Base-by-base conservation (phyloP, 2,329 filamentous ascomycete genomes). In the Mariannaea elegans region DNA sequence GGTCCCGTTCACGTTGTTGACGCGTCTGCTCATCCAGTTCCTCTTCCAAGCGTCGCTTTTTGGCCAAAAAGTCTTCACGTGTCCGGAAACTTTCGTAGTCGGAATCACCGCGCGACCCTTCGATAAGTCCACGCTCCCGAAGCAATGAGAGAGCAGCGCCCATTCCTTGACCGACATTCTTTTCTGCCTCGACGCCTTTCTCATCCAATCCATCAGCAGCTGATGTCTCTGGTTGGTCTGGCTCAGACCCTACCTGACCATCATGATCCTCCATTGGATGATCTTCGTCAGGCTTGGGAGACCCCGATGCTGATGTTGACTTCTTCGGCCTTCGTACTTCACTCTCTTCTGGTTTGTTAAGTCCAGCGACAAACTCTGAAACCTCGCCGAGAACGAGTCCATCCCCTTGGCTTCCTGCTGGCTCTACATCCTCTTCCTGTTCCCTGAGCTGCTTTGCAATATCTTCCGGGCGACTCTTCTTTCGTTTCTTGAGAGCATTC, bases 301-400 rank as follows among this genome's bases (percentile, higher is more conserved):
- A 81, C 75, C 63, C 76, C 55, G 64, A 78, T 63, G 36, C 62
- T 14, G 65, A 52, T 50, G 64, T 72, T 29, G 76, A 74, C 71
- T 76, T 83, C 71, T 73, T 82, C 64, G 71, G 84, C 77, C 76
- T 90, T 78, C 72, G 84, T 13, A 82, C 80, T 55, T 86, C 82
- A 3, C 83, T 79, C 7, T 83, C 81, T 18, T 81, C 84, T 13
- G 89, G 87, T 59, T 90, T 90, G 72, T 90, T 90, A 55, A 99
- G 78, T 54, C 93, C 93, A 23, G 93, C 90, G 27, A 99, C 91
- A 69, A 99, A 99, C 70, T 97, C 94, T 0, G 93, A 93, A 1
- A 94, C 97, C 73, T 97, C 95, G 61, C 97, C 94, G 57, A 99
- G 94, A n/a, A 97, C 86, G 2, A 99, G 81, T 2, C 93, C 94